Base-by-base conservation (phyloP, 129 eudicot genomes). In the Tagetes patula region DNA sequence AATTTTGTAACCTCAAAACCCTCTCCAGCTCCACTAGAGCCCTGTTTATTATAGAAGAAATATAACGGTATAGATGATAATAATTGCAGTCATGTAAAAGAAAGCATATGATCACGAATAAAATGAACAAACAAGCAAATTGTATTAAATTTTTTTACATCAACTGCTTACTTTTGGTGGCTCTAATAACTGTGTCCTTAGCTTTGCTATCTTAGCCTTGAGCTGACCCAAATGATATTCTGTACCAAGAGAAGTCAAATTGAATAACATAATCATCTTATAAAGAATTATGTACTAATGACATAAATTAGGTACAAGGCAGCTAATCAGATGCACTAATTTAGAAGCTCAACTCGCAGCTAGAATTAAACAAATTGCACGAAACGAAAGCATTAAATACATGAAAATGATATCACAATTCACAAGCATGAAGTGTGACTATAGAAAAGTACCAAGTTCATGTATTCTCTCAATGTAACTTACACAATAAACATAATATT, bases 171-270 rank as follows among this genome's bases (percentile, higher is more conserved):
- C 98, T 77, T 94, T 94, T 5, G 98, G 98, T 77, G 98, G 98
- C 85, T 94, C 98, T 82, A 94, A 68, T 30, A 94, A 68, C 62
- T 94, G 98, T 64, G 98, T 94, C 88, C 98, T 87, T 72, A 94
- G 89, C 86, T 94, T 94, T 36, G 98, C 98, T 76, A 94, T 90
- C 96, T 94, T 94, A 36, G 98, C 98, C 89, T 94, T 94, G 69
- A 94, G 98, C 87, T 94, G 98, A 76, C 98, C 98, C 93, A 94
- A 75, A 88, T 94, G 98, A 86, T 94, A 94, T 62, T 94, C 98
- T 94, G 91, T 69, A 27, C 42, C 4, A 31, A 46, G 8, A 41
- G 14, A 59, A 36, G 67, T 14, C 20, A 48, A 65, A 13, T 30
- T 36, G 32, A 63, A 69, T 32, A 5, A 70, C 62, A 54, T 65